Evolutionary conservation across 768 basidiomycete genomes (phyloP), one percentile per base, ranked within the genome.

Genomic region (Cystofilobasidium ferigula): DNA sequence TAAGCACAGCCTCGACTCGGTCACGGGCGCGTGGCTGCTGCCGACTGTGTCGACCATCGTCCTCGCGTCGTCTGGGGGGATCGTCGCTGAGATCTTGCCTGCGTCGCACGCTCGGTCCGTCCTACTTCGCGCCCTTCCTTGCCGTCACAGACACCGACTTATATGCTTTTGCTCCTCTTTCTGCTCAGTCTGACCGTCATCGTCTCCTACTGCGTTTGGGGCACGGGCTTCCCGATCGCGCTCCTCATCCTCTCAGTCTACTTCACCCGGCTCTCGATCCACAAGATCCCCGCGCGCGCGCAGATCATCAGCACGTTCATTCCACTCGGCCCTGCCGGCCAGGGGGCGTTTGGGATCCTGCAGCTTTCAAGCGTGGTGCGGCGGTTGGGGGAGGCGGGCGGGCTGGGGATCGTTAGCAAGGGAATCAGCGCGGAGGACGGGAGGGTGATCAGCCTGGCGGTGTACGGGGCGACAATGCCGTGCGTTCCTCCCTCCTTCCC

Each of bases 31-130:
- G 26, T 89, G 87, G 87, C 77, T 89, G 10, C 83, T 89, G 35
- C 88, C 88, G 0, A 81, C 87, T 14, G 85, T 89, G 3, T 82
- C 87, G 0, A 79, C 85, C 20, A 81, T 86, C 51, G 88, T 89
- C 72, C 82, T 82, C 1, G 80, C 86, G 0, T 85, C 88, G 0
- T 78, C 83, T 0, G 87, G 87, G 1, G 85, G 81, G 0, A 74
- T 84, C 47, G 73, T 89, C 28, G 82, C 83, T 0, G 71, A 74
- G 2, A 77, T 82, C 4, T 73, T 89, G 5, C 69, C 78, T 13
- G 65, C 75, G 13, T 78, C 80, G 71, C 81, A 82, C 36, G 72
- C 76, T 1, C 69, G 73, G 0, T 75, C 80, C 68, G 85, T 40
- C 34, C 0, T n/a, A 10, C 28, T 16, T 2, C 40, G 12, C n/a